Conservation (phyloP, 768 basidiomycete species). For the Serpula lacrymans region DNA sequence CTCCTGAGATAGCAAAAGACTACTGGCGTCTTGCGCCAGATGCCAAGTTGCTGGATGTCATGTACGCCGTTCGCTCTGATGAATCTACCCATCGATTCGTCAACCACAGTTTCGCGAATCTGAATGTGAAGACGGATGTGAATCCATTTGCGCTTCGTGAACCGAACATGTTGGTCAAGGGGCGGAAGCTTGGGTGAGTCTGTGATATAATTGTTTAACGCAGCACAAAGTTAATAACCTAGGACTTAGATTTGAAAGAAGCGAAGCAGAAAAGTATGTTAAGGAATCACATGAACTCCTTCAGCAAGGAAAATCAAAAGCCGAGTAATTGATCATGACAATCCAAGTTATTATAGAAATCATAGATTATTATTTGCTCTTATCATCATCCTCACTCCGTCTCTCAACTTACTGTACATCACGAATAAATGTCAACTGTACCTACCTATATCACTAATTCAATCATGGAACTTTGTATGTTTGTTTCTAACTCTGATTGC, state of each 20-base stretch:
- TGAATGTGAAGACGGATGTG: conserved; percentile 71
- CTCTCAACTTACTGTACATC: conserved; percentile 4
- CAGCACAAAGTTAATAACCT: conserved; percentile 9
- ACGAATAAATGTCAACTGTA: too few species aligned
- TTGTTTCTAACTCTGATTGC: too few species aligned
- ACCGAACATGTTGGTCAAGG: conserved; percentile 83
- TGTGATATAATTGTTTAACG: conserved; percentile 3
- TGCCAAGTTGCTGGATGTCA: conserved; percentile 81
- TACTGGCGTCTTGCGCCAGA: conserved; percentile 81
- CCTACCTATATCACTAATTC: too few species aligned
- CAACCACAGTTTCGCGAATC: conserved; percentile 92
- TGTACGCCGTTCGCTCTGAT: conserved; percentile 91
- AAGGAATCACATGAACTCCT: conserved; percentile 57
- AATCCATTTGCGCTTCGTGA: conserved; percentile 90
- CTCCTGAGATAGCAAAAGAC: conserved; percentile 89
- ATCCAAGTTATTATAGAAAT: conserved; percentile 21
- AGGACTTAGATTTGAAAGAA: conserved; percentile 55
- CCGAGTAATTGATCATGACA: conserved; percentile 20
- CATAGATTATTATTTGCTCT: neutral
- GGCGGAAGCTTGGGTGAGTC: conserved; percentile 67
- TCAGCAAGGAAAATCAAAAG: conserved; percentile 32
- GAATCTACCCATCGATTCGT: conserved; percentile 93
- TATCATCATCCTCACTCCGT: neutral
- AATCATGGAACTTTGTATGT: too few species aligned
- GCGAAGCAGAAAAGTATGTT: conserved; percentile 65